A percentile compares a stretch with the other conserved stretches of the same genome.
Conservation (phyloP, 495 filamentous ascomycete species). For the Aspergillus ellipticus region DNA sequence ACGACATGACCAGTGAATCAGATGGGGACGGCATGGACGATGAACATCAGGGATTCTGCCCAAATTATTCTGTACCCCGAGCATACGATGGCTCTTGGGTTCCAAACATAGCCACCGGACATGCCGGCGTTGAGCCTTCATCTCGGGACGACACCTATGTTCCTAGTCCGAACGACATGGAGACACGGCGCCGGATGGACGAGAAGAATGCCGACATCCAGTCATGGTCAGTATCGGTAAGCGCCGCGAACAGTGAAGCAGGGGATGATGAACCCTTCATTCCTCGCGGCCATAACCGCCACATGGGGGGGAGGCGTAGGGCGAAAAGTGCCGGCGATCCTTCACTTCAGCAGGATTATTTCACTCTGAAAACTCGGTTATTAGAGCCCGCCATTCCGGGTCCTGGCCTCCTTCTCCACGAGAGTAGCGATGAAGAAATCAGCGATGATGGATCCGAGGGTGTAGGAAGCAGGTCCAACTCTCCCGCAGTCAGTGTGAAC, state of each 20-base stretch:
- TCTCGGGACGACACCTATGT: constrained; percentile 37
- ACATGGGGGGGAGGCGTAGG: constrained; percentile 29
- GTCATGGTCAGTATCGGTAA: constrained; percentile 42
- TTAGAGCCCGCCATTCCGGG: constrained; percentile 36
- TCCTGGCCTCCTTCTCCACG: constrained; percentile 44
- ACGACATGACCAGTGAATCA: constrained; percentile 24
- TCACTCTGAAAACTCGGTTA: constrained; percentile 26
- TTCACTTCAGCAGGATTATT: constrained; percentile 41
- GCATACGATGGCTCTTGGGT: constrained; percentile 33
- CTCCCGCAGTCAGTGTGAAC: constrained; percentile 30
- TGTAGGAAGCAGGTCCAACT: constrained; percentile 24
- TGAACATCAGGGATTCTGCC: constrained; percentile 14
- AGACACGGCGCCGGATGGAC: constrained; percentile 33
- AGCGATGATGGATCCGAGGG: constrained; percentile 29
- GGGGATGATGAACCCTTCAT: constrained; percentile 30
- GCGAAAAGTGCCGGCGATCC: constrained; percentile 47
- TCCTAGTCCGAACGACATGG: constrained; percentile 44
- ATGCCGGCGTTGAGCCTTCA: constrained; percentile 39
- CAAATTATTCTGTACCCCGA: constrained; percentile 21
- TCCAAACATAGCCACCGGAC: constrained; percentile 25
- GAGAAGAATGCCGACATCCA: constrained; percentile 45
- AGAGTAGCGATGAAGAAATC: constrained; percentile 37
- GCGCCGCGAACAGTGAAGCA: constrained; percentile 38
- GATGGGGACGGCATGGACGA: constrained; percentile 25
- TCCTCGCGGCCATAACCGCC: constrained; percentile 18